Conservation (phyloP, 148 eudicot genomes). For the Silene latifolia region DNA sequence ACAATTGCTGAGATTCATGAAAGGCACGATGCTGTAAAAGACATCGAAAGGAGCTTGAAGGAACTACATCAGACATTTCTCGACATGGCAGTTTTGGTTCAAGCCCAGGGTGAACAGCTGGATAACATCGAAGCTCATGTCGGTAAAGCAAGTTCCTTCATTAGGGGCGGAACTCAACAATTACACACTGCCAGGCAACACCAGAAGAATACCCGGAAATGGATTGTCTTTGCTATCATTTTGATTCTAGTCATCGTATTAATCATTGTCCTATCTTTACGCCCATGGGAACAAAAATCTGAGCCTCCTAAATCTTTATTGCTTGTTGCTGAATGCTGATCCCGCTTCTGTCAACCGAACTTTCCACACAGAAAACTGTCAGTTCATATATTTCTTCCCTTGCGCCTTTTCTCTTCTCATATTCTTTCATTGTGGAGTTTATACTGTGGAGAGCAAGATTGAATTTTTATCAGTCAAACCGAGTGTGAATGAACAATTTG, state of each 20-base stretch:
- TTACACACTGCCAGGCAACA: conserved; percentile 35
- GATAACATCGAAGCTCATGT: conserved; percentile 51
- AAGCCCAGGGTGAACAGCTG: conserved; percentile 48
- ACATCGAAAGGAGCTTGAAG: conserved; percentile 44
- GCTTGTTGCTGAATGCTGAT: no score
- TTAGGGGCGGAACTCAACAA: conserved; percentile 38
- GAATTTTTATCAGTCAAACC: background rate
- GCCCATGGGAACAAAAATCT: conserved; percentile 23
- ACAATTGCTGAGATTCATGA: conserved; percentile 56
- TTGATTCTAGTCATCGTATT: conserved; percentile 35
- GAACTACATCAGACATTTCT: conserved; percentile 52
- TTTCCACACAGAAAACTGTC: no score
- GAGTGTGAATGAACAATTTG: background rate
- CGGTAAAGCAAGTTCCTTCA: conserved; percentile 37
- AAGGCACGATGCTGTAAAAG: conserved; percentile 56
- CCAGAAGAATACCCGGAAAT: conserved; percentile 53
- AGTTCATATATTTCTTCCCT: no score
- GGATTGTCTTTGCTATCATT: conserved; percentile 45
- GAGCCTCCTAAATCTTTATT: background rate
- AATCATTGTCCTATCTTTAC: conserved; percentile 32
- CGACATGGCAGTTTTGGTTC: conserved; percentile 57
- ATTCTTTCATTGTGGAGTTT: no score
- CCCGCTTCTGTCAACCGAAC: no score
- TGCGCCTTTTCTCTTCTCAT: no score
- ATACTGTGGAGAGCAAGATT: background rate